Base-by-base conservation (phyloP, 805 yeast species). In the Kodamaea hsintzibuensis region DNA sequence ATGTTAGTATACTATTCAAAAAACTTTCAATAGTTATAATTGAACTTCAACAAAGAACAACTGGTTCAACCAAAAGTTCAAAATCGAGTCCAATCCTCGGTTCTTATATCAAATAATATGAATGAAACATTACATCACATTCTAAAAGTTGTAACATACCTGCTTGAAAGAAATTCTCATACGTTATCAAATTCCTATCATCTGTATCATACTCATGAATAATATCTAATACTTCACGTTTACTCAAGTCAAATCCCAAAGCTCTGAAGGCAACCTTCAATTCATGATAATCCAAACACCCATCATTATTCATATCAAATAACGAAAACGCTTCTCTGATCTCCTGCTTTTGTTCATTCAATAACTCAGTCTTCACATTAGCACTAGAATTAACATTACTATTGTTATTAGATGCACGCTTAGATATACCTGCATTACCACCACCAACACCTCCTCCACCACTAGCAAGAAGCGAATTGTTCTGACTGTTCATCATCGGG, bases 201-300 rank as follows among this genome's bases (percentile, higher is more conserved):
- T 88, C 92, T 2, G 88, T 78, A 67, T 89, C 95, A 64, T 89
- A 92, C 64, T 88, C 92, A 51, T 85, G 87, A 47, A 95, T 86
- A 18, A 91, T 80, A 48, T 84, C 85, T 57, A 88, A 77, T 2
- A 93, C 88, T 53, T 88, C 91, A 57, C 85, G 80, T 62, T 91
- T 85, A 27, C 88, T 73, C 62, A 89, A 79, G 49, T 90, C 96
- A 65, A 95, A 93, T 25, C 97, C 98, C 42, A 95, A 77, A 0
- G 99, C 99, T 52, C 96, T 76, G 75, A 95, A 83, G 0, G 99
- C 98, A 16, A 91, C 97, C 70, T 91, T 92, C 59, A 91, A 76
- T 63, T 93, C 98, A 64, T 95, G 98, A 68, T 89, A 93, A 63
- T 95, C 98, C 50, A 95, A 78, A 59, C 79, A 81, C 2, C 97